These are phyloP conservation scores for Ophiostoma novo-ulmi DNA, from an alignment of 2,329 filamentous ascomycete genomes.

Conservation along the genomic window DNA sequence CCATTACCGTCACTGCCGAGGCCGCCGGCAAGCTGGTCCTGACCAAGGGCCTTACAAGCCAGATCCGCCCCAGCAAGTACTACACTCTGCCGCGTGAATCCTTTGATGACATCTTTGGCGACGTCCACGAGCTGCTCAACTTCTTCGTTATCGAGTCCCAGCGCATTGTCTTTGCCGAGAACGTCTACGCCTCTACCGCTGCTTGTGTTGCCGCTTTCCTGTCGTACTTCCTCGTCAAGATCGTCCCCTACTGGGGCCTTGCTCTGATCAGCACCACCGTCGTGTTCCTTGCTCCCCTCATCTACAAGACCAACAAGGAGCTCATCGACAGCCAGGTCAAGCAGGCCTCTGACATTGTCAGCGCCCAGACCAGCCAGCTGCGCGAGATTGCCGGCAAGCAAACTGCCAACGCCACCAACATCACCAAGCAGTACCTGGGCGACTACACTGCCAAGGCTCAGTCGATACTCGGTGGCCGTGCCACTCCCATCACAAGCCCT, in stretches of 20 bases:
- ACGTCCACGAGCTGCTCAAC: slow-evolving; percentile 64
- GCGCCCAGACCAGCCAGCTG: slow-evolving; percentile 59
- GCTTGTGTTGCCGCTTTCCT: slow-evolving; percentile 57
- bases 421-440: slow-evolving; percentile 63
- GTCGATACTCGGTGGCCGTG: slow-evolving; percentile 52
- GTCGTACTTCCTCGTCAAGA: slow-evolving; percentile 64
- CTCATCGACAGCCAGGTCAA: slow-evolving; percentile 60
- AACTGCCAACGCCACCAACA: slow-evolving; percentile 55
- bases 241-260: slow-evolving; percentile 66
- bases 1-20: slow-evolving; percentile 57
- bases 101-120: slow-evolving; percentile 56
- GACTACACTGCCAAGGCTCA: slow-evolving; percentile 66
- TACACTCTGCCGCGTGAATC: slow-evolving; percentile 61
- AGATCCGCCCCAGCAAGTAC: slow-evolving; percentile 62
- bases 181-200: slow-evolving; percentile 53
- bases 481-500: slow-evolving; percentile 41
- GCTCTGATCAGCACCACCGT: slow-evolving; percentile 55
- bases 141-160: slow-evolving; percentile 67
- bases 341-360: slow-evolving; percentile 53
- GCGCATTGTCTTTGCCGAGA: slow-evolving; percentile 64
- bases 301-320: slow-evolving; percentile 65
- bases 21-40: slow-evolving; percentile 56
- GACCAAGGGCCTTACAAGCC: slow-evolving; percentile 57
- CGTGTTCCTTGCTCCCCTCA: slow-evolving; percentile 56
- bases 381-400: slow-evolving; percentile 59